Percentiles rank a stretch among this genome's conserved stretches.
These are phyloP conservation scores for Pseudotsuga menziesii DNA, from an alignment of 75 land plant genomes.

Conservation along the genomic window DNA sequence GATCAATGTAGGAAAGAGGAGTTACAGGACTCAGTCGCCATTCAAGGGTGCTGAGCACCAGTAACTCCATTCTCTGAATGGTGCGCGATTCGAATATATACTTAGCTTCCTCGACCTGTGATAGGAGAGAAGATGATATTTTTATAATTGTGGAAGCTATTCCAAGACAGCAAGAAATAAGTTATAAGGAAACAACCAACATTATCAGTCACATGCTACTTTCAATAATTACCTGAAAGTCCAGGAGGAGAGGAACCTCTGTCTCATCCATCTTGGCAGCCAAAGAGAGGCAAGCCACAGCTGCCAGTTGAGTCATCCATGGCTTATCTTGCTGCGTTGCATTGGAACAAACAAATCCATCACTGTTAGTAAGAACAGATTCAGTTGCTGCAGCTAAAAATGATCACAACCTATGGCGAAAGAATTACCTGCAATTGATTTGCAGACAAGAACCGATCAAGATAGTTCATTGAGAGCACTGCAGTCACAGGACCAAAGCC, in stretches of 20 bases:
- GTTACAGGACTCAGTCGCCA: conserved; percentile 77
- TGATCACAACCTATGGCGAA: no score
- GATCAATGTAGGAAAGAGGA: conserved; percentile 67
- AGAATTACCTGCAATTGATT: not conserved
- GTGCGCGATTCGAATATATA: conserved; percentile 55
- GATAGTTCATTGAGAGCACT: conserved; percentile 53
- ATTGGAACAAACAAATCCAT: not conserved
- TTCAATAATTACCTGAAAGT: conserved; percentile 53
- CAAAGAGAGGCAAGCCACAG: conserved; percentile 70
- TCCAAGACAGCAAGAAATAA: not conserved
- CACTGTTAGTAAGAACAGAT: not conserved
- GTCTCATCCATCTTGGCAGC: conserved; percentile 88
- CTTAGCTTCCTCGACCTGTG: conserved; percentile 33
- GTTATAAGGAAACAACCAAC: not conserved
- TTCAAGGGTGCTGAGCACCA: conserved; percentile 43
- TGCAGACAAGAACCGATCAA: conserved; percentile 40
- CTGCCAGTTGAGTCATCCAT: conserved; percentile 65
- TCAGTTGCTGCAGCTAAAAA: not conserved
- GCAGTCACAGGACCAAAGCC: conserved; percentile 33
- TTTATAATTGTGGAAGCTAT: not conserved
- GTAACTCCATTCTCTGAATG: conserved; percentile 66
- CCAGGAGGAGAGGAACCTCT: conserved; percentile 70
- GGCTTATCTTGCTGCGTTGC: conserved; percentile 33
- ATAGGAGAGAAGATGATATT: no score
- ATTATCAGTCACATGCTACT: not conserved